phyloP scores from a whole-genome alignment of 805 yeast species.

The Trichomonascus vanleenenianus region DNA sequence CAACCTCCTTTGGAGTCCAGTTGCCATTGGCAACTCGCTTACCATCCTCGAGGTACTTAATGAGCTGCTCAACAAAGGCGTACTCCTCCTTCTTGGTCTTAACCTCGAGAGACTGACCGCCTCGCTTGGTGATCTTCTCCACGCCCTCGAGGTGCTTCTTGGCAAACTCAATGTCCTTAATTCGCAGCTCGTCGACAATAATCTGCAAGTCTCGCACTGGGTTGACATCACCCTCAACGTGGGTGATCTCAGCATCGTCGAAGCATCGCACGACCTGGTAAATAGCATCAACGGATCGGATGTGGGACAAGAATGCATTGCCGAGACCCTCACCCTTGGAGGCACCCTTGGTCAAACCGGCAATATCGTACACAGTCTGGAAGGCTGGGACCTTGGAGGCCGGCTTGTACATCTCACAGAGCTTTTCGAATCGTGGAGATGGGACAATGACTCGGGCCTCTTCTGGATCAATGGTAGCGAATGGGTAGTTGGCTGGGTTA shows the following conservation, averaged over 20 bases:
- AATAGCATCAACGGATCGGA: conserved; percentile 95
- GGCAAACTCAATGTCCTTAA: conserved; percentile 94
- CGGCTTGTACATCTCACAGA: conserved; percentile 67
- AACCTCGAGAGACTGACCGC: conserved; percentile 83
- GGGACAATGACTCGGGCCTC: conserved; percentile 96
- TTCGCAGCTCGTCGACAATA: conserved; percentile 82
- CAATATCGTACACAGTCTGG: conserved; percentile 92
- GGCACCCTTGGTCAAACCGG: conserved; percentile 97
- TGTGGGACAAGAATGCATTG: conserved; percentile 92
- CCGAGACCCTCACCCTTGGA: conserved; percentile 97
- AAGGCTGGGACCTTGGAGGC: conserved; percentile 85
- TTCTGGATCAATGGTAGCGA: conserved; percentile 97
- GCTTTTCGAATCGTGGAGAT: conserved; percentile 74
- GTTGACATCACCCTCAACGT: conserved; percentile 93
- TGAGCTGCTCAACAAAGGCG: conserved; percentile 62
- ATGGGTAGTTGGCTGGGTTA: conserved; percentile 96
- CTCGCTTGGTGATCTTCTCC: conserved; percentile 75
- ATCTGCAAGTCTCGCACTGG: conserved; percentile 93
- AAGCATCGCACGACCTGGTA: conserved; percentile 97
- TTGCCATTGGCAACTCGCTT: conserved; percentile 78
- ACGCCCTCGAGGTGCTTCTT: conserved; percentile 72
- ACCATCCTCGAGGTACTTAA: conserved; percentile 71
- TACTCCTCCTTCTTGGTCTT: conserved; percentile 85
- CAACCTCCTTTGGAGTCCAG: conserved; percentile 91
- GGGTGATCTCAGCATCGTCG: conserved; percentile 96